Evolutionary conservation across 441 rosid species (phyloP), one percentile per base, ranked within the genome.

Genomic region (Croton setiger): DNA sequence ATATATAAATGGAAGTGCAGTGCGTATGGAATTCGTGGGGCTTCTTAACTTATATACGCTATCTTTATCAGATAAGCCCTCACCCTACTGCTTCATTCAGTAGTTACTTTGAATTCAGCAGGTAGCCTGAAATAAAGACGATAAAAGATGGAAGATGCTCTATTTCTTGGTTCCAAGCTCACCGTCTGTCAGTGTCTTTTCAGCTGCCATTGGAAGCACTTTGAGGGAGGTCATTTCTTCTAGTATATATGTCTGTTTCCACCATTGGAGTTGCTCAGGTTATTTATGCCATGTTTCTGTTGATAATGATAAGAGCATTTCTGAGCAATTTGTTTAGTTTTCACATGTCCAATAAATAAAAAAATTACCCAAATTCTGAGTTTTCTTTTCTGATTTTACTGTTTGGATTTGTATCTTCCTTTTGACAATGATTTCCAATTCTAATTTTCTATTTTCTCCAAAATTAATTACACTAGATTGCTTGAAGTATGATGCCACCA

Each of bases 91-190:
- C 9, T 39, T 39, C 43, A 5, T 39, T 39, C 43, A 5, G 43
- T 39, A 39, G 56, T 48, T n/a, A 41, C 37, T 13, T 2, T 14
- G 27, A 64, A 33, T 41, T 27, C 54, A 10, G 17, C 57, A 48
- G 17, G 27, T 48, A 48, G 56, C 44, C 44, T 3, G 17, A 12
- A 35, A 36, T n/a, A 7, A 52, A 35, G 0, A 9, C 27, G 4
- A 13, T 49, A 65, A 65, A 53, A 53, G 23, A 47, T 48, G 48
- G 66, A 6, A 49, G 61, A 41, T 69, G 69, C 70, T 57, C 54
- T 37, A 41, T 72, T 58, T 72, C 75, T 65, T 65, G 21, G 59
- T 39, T 49, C 13, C 31, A 1, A 39, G 33, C 17, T 13, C 60
- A 55, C 36, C 6, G 7, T 3, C 33, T 12, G 14, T n/a, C 48